Conservation (phyloP, 78 protist genomes). For the Dictyostelium capitatum region DNA sequence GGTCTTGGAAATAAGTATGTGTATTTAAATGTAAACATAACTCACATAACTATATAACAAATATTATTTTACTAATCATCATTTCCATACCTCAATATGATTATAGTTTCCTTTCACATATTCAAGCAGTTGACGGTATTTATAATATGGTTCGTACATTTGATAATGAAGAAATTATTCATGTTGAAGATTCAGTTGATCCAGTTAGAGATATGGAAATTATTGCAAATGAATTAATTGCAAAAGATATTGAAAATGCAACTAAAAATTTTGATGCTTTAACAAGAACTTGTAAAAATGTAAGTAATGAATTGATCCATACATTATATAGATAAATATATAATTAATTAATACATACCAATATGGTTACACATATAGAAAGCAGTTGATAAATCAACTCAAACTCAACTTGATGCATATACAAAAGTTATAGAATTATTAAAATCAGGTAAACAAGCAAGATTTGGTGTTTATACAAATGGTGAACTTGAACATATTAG, state of each 20-base stretch:
- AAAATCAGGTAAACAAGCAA: constrained; percentile 69
- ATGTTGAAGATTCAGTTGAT: constrained; percentile 97
- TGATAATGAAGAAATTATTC: constrained; percentile 93
- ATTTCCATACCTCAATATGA: background rate
- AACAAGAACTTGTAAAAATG: constrained; percentile 6
- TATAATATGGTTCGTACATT: constrained; percentile 96
- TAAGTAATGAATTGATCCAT: too few species aligned
- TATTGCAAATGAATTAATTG: constrained; percentile 93
- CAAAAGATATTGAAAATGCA: constrained; percentile 93
- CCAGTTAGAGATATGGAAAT: constrained; percentile 96
- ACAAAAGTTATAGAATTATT: constrained; percentile 27
- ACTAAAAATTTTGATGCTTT: constrained; percentile 31
- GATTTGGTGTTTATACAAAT: constrained; percentile 56
- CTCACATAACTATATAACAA: background rate
- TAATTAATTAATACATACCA: background rate
- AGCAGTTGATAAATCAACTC: constrained; percentile 60
- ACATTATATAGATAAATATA: too few species aligned
- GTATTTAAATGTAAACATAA: background rate
- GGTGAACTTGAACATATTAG: constrained; percentile 89
- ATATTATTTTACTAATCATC: background rate
- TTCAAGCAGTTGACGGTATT: constrained; percentile 97
- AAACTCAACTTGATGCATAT: constrained; percentile 48
- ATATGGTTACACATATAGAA: background rate
- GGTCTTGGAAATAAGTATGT: constrained; percentile 96
- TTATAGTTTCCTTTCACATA: constrained; percentile 95